Percentiles rank a stretch among this genome's conserved stretches.
phyloP scores from a whole-genome alignment of 1,284 basidiomycete genomes.

The Cronartium quercuum region DNA sequence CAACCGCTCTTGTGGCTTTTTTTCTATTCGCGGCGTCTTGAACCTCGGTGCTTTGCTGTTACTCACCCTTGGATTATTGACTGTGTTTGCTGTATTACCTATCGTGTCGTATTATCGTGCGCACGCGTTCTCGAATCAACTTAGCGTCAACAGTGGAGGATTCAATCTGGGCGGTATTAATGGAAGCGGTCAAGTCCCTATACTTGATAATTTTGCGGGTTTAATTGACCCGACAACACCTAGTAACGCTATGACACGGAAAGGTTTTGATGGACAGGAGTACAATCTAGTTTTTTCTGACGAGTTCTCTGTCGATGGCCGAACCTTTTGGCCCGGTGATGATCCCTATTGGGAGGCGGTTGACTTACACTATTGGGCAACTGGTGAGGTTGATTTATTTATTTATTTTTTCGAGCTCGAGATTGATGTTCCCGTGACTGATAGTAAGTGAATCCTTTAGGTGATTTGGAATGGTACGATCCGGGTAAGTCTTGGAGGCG shows the following conservation, averaged over 20 bases:
- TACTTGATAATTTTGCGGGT: slow-evolving; percentile 59
- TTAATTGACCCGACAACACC: slow-evolving; percentile 72
- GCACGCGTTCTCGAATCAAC: slow-evolving; percentile 3
- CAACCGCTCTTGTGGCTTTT: neutral
- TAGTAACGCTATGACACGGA: slow-evolving; percentile 53
- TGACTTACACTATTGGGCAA: slow-evolving; percentile 68
- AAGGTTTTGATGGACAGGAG: slow-evolving; percentile 45
- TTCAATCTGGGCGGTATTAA: slow-evolving; percentile 70
- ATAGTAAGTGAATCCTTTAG: neutral
- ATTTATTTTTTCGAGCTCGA: neutral
- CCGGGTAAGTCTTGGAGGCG: slow-evolving; percentile 45
- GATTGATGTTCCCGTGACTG: neutral
- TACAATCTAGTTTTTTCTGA: slow-evolving; percentile 67
- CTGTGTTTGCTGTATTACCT: slow-evolving; percentile 20
- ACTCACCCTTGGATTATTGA: slow-evolving; percentile 15
- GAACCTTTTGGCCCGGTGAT: slow-evolving; percentile 66
- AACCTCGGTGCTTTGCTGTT: slow-evolving; percentile 21
- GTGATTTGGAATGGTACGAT: slow-evolving; percentile 66
- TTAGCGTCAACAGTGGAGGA: slow-evolving; percentile 25
- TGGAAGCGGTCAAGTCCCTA: slow-evolving; percentile 64
- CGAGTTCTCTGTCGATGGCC: slow-evolving; percentile 57
- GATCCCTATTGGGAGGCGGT: slow-evolving; percentile 54
- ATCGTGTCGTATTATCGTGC: slow-evolving; percentile 5
- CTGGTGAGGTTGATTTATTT: slow-evolving; percentile 52
- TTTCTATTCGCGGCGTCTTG: slow-evolving; percentile 26